Base-by-base conservation (phyloP, 2,329 filamentous ascomycete genomes). In the Fusarium torulosum region DNA sequence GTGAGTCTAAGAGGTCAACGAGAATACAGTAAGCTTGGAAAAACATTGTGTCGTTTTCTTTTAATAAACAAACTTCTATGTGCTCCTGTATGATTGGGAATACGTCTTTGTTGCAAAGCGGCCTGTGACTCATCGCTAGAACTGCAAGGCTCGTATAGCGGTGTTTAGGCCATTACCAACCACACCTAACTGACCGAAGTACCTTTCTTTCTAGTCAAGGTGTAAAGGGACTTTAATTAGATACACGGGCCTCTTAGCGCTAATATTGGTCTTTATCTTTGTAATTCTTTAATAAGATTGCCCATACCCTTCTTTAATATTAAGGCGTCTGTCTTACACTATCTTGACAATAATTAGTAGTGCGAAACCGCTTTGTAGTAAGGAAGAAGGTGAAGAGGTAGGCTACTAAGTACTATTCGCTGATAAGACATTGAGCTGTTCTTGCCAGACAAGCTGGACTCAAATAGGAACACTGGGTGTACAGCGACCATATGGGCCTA, bases 101-200 rank as follows among this genome's bases (percentile, higher is more conserved):
- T 9, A 11, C 2, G 9, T 5, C 8, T 4, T 13, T n/a, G 6
- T 3, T 35, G 4, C 5, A 3, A 9, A 41, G 5, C 21, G 53
- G 46, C 7, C 38, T 21, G 46, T 56, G 53, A 56, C 27, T 56
- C 46, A 53, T 21, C 10, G 3, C 37, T 37, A 8, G 35, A n/a
- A 37, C 35, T 37, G 17, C 17, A 37, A n/a, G 7, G 35, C 35
- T n/a, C 35, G 17, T 37, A n/a, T 37, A n/a, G 35, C 35, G 7
- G 17, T n/a, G 7, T 17, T 15, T 9, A 10, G n/a, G n/a, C n/a
- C 17, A 37, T 37, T 37, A 37, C 35, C 17, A 37, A 37, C 35
- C 35, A 37, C 7, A 4, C 3, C 5, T 37, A n/a, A 37, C 17
- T n/a, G 4, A 2, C 7, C 17, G 4, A 37, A 11, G 35, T 37